Percentiles rank a stretch among this genome's conserved stretches.
These are phyloP conservation scores for Leccinum disarticulatum DNA, from an alignment of 768 basidiomycete genomes.

Conservation along the genomic window DNA sequence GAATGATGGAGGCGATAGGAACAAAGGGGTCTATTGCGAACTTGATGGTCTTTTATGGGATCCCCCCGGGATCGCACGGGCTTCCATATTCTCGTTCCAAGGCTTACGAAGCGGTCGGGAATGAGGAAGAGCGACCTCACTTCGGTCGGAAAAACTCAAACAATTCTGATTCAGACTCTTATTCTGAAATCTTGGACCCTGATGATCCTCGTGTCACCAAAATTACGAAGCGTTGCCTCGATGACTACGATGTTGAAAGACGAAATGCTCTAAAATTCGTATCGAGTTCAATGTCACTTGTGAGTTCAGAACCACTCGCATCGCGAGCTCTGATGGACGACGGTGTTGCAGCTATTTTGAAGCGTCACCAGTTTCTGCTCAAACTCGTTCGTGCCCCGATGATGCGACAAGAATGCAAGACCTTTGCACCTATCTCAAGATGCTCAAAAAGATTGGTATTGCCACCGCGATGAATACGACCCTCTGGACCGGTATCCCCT, in stretches of 20 bases:
- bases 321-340: not conserved
- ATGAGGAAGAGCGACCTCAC: conserved; percentile 8
- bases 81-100: conserved; percentile 27
- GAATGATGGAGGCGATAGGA: conserved; percentile 26
- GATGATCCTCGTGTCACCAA: conserved; percentile 75
- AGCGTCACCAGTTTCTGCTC: conserved; percentile 83
- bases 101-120: conserved; percentile 17
- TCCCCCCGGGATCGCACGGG: conserved; percentile 22
- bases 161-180: conserved; percentile 38
- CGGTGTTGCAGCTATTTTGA: conserved; percentile 58
- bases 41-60: conserved; percentile 33
- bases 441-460: conserved; percentile 82
- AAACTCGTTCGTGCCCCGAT: conserved; percentile 85
- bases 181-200: conserved; percentile 60
- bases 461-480: conserved; percentile 61
- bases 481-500: conserved; percentile 68
- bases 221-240: conserved; percentile 45
- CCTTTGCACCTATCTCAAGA: no score
- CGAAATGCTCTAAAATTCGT: conserved; percentile 57
- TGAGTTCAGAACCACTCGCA: conserved; percentile 34
- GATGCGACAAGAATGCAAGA: no score
- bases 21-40: conserved; percentile 30
- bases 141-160: conserved; percentile 42
- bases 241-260: conserved; percentile 63
- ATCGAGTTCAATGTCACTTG: conserved; percentile 79